These are phyloP conservation scores for Rugonectria rugulosa DNA, from an alignment of 2,329 filamentous ascomycete genomes.

Conservation along the genomic window DNA sequence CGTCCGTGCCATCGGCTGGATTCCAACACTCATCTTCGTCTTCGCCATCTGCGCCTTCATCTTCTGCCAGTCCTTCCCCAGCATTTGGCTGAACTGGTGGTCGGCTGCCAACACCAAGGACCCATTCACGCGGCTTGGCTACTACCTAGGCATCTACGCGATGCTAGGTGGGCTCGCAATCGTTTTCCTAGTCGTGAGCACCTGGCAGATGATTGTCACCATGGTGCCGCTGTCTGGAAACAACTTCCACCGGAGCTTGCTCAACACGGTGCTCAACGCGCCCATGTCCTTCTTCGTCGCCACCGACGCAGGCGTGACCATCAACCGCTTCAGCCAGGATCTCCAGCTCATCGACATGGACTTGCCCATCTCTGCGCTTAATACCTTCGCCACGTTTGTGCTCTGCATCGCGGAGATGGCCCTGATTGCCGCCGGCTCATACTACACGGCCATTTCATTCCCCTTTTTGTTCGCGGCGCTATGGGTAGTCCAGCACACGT, in stretches of 20 bases:
- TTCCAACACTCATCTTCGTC: conserved; percentile 29
- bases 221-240: conserved; percentile 35
- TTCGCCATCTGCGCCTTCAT: conserved; percentile 34
- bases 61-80: background rate
- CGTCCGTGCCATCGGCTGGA: conserved; percentile 37
- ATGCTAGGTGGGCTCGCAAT: background rate
- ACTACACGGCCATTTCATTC: conserved; percentile 55
- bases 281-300: conserved; percentile 46
- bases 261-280: conserved; percentile 36
- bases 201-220: conserved; percentile 38
- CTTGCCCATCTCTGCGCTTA: conserved; percentile 39
- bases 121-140: conserved; percentile 17
- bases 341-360: conserved; percentile 48
- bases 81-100: background rate
- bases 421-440: conserved; percentile 43
- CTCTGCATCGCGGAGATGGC: conserved; percentile 7
- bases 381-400: conserved; percentile 9
- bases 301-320: conserved; percentile 45
- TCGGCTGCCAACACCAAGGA: background rate
- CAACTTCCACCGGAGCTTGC: conserved; percentile 29
- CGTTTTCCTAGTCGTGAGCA: conserved; percentile 27
- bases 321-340: conserved; percentile 51
- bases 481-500: conserved; percentile 61
- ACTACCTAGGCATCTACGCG: background rate
- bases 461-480: conserved; percentile 54